These are phyloP conservation scores for Neofusicoccum laricinum DNA, from an alignment of 2,329 filamentous ascomycete genomes.

Conservation along the genomic window DNA sequence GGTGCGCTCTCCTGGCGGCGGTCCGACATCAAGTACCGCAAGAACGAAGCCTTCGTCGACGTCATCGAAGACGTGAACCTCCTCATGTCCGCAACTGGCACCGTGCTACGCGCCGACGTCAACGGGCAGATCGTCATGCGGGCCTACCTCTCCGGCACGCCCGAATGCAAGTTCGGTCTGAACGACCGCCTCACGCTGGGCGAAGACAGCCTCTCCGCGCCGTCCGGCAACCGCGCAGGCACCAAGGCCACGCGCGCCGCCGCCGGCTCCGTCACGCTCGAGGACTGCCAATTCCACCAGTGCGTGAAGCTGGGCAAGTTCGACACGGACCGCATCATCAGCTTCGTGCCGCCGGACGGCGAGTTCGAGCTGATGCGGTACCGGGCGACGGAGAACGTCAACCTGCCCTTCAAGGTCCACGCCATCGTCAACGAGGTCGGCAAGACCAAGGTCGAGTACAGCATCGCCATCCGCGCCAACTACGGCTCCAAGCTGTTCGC, in stretches of 20 bases:
- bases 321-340: conserved; percentile 93
- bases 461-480: conserved; percentile 94
- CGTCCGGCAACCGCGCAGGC: conserved; percentile 70
- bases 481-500: conserved; percentile 95
- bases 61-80: conserved; percentile 99
- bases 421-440: conserved; percentile 97
- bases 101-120: conserved; percentile 91
- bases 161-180: conserved; percentile 97
- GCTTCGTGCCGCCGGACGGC: conserved; percentile 92
- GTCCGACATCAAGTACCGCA: conserved; percentile 96
- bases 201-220: conserved; percentile 57
- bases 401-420: conserved; percentile 97
- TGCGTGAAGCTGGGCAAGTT: conserved; percentile 98
- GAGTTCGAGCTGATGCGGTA: conserved; percentile 99
- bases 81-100: conserved; percentile 96
- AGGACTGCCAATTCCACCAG: conserved; percentile 98
- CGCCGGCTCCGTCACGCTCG: conserved; percentile 89
- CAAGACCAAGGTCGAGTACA: conserved; percentile 97
- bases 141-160: conserved; percentile 91
- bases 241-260: conserved; percentile 93
- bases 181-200: conserved; percentile 95
- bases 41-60: conserved; percentile 99
- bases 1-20: conserved; percentile 96
- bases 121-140: conserved; percentile 98
- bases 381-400: conserved; percentile 96